phyloP scores from a whole-genome alignment of 1,139 yeast genomes.

The Pichia sp. region DNA sequence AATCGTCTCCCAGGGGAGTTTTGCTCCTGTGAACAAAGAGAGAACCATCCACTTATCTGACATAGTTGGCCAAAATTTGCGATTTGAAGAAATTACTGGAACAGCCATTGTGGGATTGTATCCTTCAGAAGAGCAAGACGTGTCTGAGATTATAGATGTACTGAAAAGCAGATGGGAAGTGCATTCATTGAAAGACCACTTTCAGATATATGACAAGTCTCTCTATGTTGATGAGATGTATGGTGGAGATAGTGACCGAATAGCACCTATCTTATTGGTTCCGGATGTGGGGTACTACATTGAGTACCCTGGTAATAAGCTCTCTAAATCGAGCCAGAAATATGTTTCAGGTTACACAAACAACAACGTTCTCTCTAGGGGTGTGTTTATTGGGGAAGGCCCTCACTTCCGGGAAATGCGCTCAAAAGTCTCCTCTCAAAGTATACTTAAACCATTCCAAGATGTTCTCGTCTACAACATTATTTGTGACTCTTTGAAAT shows the following conservation, averaged over 20 bases:
- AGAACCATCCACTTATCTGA: conserved; percentile 67
- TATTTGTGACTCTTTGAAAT: conserved; percentile 58
- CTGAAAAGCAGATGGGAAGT: conserved; percentile 25
- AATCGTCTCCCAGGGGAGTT: conserved; percentile 86
- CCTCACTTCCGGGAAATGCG: conserved; percentile 44
- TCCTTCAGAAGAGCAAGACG: conserved; percentile 37
- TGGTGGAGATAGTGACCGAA: conserved; percentile 45
- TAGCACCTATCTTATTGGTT: conserved; percentile 81
- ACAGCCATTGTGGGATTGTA: conserved; percentile 84
- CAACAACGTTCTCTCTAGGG: conserved; percentile 72
- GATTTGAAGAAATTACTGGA: conserved; percentile 66
- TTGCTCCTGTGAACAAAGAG: conserved; percentile 76
- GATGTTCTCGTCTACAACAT: conserved; percentile 71
- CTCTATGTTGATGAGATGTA: conserved; percentile 46
- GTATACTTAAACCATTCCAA: conserved; percentile 53
- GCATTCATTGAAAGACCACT: conserved; percentile 31
- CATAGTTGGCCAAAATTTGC: conserved; percentile 38
- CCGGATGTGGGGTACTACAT: conserved; percentile 78
- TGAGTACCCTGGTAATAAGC: background rate
- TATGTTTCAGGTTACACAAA: conserved; percentile 66
- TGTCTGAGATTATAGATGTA: conserved; percentile 34
- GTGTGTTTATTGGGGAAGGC: conserved; percentile 72
- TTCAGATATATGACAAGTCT: too few relatives aligned
- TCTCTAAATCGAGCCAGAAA: conserved; percentile 27
- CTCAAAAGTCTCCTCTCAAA: conserved; percentile 6